A percentile compares a stretch with the other conserved stretches of the same genome.
phyloP scores from a whole-genome alignment of 163 green algal species.

The Prototheca cutis region DNA sequence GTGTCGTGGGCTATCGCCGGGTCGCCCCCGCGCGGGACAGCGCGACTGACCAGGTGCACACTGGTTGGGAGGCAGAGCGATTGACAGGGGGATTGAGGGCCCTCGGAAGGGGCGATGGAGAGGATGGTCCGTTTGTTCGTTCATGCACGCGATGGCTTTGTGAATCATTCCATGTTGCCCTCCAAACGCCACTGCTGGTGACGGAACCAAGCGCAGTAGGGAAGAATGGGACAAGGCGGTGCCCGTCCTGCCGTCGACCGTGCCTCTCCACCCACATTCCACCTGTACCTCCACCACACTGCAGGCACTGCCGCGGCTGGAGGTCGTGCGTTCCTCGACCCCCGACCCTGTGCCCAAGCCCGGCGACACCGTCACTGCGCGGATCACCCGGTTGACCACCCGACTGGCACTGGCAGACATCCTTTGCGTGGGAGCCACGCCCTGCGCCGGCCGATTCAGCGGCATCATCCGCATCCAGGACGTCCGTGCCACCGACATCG shows the following conservation, averaged over 20 bases:
- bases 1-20: conserved; percentile 21
- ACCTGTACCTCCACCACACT: background rate
- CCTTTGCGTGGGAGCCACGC: conserved; percentile 45
- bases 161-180: too few species aligned
- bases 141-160: too few species aligned
- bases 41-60: conserved; percentile 2
- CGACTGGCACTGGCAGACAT: conserved; percentile 46
- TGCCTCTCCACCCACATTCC: too few species aligned
- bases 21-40: background rate
- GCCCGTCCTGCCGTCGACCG: too few species aligned
- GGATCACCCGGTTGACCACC: conserved; percentile 46
- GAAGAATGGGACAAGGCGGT: too few species aligned
- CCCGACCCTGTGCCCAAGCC: conserved; percentile 10
- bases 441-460: conserved; percentile 48
- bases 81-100: too few species aligned
- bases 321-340: conserved; percentile 14
- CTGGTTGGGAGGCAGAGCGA: too few species aligned
- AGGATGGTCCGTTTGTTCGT: too few species aligned
- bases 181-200: too few species aligned
- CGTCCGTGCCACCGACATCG: conserved; percentile 72
- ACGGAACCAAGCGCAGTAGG: too few species aligned
- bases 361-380: conserved; percentile 20
- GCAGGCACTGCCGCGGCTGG: conserved; percentile 4
- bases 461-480: conserved; percentile 66
- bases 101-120: too few species aligned